These are phyloP conservation scores for Zygotorulaspora sp. DNA, from an alignment of 805 yeast genomes.

Conservation along the genomic window DNA sequence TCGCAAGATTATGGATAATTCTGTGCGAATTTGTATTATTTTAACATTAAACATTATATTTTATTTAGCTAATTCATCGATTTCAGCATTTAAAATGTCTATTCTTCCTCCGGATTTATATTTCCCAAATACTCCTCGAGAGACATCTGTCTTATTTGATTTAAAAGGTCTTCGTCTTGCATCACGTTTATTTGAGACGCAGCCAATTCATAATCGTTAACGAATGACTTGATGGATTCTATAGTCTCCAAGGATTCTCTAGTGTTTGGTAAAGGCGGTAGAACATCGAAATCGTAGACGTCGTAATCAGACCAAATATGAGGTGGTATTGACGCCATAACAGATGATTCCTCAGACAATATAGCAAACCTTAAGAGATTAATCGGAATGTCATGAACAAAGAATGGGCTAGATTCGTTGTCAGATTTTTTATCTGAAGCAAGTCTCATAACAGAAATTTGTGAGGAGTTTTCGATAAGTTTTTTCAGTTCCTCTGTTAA, in stretches of 20 bases:
- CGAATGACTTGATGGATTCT: constrained; percentile 35
- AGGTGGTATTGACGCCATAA: constrained; percentile 66
- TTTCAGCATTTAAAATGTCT: background rate
- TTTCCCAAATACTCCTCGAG: constrained; percentile 32
- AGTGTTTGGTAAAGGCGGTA: constrained; percentile 53
- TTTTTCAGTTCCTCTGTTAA: constrained; percentile 41
- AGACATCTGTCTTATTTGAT: constrained; percentile 33
- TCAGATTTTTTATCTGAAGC: background rate
- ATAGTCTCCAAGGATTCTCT: constrained; percentile 35
- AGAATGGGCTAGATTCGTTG: constrained; percentile 18
- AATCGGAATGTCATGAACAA: constrained; percentile 42
- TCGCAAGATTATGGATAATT: no score
- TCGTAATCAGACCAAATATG: constrained; percentile 57
- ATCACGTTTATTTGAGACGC: constrained; percentile 25
- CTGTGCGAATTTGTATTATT: constrained; percentile 1
- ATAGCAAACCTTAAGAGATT: constrained; percentile 65
- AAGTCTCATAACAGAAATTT: constrained; percentile 4
- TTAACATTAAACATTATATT: background rate
- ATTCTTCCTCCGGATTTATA: constrained; percentile 11
- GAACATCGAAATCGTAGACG: constrained; percentile 63
- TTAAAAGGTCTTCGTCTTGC: constrained; percentile 33
- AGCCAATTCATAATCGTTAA: constrained; percentile 32
- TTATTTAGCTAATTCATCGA: background rate
- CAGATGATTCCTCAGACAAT: constrained; percentile 63
- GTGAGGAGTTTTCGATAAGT: constrained; percentile 20